phyloP scores from a whole-genome alignment of 257 asterid genomes.

The Solanum tacnaense region DNA sequence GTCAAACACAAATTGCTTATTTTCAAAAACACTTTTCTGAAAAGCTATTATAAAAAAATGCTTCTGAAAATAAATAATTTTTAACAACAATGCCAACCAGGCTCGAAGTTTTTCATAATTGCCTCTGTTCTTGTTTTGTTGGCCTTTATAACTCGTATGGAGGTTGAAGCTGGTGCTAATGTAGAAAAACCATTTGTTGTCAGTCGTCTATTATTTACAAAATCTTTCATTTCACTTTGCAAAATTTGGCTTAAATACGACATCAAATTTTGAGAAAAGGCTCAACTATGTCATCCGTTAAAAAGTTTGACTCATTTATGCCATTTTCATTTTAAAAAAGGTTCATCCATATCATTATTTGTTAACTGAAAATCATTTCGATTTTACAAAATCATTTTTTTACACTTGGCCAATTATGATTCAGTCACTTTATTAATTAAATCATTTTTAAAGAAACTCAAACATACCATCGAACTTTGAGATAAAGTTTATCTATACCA shows the following conservation, averaged over 20 bases:
- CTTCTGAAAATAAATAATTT: too few relatives aligned
- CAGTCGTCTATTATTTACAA: background rate
- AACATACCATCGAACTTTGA: background rate
- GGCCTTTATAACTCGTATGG: background rate
- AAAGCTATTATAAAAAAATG: too few relatives aligned
- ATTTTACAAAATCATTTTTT: background rate
- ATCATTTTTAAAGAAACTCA: background rate
- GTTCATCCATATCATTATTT: background rate
- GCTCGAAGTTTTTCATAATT: background rate
- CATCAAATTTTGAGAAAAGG: background rate
- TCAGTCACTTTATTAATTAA: background rate
- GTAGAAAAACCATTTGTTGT: background rate
- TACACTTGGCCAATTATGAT: background rate
- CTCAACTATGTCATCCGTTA: too few relatives aligned
- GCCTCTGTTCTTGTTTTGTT: background rate
- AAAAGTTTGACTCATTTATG: too few relatives aligned
- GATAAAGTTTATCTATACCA: too few relatives aligned
- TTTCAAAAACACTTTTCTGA: too few relatives aligned
- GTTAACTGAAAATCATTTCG: too few relatives aligned
- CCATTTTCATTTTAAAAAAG: background rate
- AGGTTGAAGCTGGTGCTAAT: background rate
- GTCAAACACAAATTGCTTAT: too few relatives aligned
- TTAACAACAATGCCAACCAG: too few relatives aligned
- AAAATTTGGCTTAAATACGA: background rate
- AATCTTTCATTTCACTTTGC: background rate